A percentile compares a stretch with the other conserved stretches of the same genome.
These are phyloP conservation scores for Globisporangium iwayamae DNA, from an alignment of 352 stramenopile genomes.

Conservation along the genomic window DNA sequence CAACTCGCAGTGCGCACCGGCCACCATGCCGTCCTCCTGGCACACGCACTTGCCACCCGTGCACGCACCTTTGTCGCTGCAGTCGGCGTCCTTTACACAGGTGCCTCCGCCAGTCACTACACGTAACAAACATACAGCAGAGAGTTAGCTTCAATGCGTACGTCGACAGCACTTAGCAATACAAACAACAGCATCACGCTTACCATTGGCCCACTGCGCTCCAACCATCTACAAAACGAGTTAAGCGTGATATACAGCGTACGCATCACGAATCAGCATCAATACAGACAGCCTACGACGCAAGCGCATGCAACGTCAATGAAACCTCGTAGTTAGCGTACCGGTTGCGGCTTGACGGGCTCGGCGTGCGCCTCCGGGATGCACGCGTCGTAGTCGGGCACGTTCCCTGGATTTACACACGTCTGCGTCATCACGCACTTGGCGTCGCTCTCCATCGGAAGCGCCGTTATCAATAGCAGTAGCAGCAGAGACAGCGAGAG, in stretches of 20 bases:
- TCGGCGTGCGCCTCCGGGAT: slow-evolving; percentile 60
- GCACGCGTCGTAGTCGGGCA: slow-evolving; percentile 64
- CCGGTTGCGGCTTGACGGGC: slow-evolving; percentile 32
- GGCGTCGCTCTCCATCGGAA: slow-evolving; percentile 5
- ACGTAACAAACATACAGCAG: neutral
- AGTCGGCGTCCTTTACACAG: slow-evolving; percentile 53
- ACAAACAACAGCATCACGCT: neutral
- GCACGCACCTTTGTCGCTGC: slow-evolving; percentile 52
- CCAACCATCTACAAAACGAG: slow-evolving; percentile 28
- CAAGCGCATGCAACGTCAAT: neutral
- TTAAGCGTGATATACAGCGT: neutral
- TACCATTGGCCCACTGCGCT: slow-evolving; percentile 40
- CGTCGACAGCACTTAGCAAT: neutral
- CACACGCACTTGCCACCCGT: slow-evolving; percentile 43
- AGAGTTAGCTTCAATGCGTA: neutral
- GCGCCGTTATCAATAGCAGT: neutral
- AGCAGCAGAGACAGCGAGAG: neutral
- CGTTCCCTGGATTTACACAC: slow-evolving; percentile 69
- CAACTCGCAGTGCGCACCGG: slow-evolving; percentile 66
- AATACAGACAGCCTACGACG: too few species aligned
- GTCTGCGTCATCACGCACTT: slow-evolving; percentile 79
- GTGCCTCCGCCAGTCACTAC: slow-evolving; percentile 63
- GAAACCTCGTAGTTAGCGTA: slow-evolving; percentile 6
- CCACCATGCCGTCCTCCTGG: slow-evolving; percentile 58
- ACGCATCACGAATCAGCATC: neutral